phyloP scores from a whole-genome alignment of 805 yeast species.

The Candida ponderosae region DNA sequence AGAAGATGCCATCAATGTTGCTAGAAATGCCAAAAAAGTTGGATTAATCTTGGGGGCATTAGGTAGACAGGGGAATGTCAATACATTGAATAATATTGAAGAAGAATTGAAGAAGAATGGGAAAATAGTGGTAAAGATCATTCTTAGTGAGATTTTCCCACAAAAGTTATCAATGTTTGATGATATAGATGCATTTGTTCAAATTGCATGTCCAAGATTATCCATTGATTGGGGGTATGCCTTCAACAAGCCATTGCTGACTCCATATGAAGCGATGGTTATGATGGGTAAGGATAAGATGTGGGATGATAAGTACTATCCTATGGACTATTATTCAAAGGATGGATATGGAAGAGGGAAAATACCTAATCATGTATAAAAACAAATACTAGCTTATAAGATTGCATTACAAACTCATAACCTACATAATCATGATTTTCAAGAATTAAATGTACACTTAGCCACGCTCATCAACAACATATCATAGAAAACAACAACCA shows the following conservation, averaged over 20 bases:
- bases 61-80: slow-evolving; percentile 90
- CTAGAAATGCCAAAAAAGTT: slow-evolving; percentile 51
- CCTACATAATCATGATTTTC: no score
- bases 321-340: slow-evolving; percentile 90
- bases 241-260: slow-evolving; percentile 79
- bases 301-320: slow-evolving; percentile 65
- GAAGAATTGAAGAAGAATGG: slow-evolving; percentile 43
- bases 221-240: slow-evolving; percentile 99
- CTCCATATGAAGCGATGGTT: slow-evolving; percentile 96
- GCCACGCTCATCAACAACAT: no score
- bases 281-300: slow-evolving; percentile 63
- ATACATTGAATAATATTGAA: slow-evolving; percentile 66
- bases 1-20: slow-evolving; percentile 61
- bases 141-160: slow-evolving; percentile 90
- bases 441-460: no score
- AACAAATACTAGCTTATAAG: neutral
- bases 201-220: slow-evolving; percentile 94
- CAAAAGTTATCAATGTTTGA: slow-evolving; percentile 86
- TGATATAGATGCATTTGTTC: slow-evolving; percentile 90
- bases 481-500: no score
- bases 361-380: slow-evolving; percentile 41
- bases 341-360: slow-evolving; percentile 91
- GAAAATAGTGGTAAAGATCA: slow-evolving; percentile 66
- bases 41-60: slow-evolving; percentile 89
- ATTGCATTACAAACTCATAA: no score